Evolutionary conservation across 2,329 filamentous ascomycete species (phyloP).

Genomic region (Rasamsonia emersonii): DNA sequence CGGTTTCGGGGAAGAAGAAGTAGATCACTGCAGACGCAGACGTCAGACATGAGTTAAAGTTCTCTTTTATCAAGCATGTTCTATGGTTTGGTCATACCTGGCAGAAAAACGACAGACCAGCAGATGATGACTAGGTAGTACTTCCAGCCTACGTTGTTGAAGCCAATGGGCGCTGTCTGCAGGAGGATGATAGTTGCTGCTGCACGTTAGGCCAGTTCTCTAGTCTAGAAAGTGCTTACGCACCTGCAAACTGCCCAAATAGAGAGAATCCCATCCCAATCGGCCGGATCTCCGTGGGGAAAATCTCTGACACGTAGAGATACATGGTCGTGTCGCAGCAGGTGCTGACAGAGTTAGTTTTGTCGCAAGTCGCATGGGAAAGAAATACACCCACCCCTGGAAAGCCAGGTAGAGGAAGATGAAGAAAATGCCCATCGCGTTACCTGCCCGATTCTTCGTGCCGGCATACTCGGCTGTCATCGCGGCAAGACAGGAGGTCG

Average conservation of each 20-base stretch:
- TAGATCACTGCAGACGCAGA: slow-evolving; percentile 28
- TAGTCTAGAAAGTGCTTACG: slow-evolving; percentile 1
- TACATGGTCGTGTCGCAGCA: slow-evolving; percentile 42
- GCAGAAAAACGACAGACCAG: slow-evolving; percentile 37
- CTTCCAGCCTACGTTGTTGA: slow-evolving; percentile 41
- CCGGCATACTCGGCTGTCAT: slow-evolving; percentile 31
- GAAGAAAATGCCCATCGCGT: slow-evolving; percentile 33
- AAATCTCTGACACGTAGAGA: slow-evolving; percentile 39
- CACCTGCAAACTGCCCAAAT: slow-evolving; percentile 41
- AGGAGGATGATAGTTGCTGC: slow-evolving; percentile 40
- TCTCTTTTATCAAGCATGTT: too few species aligned
- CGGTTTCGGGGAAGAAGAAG: slow-evolving; percentile 38
- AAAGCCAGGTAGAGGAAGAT: slow-evolving; percentile 42
- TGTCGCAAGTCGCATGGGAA: too few species aligned
- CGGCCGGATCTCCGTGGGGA: slow-evolving; percentile 42
- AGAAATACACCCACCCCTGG: slow-evolving; percentile 38
- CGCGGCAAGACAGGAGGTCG: slow-evolving; percentile 32
- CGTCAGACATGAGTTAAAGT: slow-evolving; percentile 5
- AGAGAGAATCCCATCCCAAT: slow-evolving; percentile 46
- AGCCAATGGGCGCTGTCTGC: slow-evolving; percentile 38
- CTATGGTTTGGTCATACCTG: slow-evolving; percentile 17
- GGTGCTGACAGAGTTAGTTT: too few species aligned
- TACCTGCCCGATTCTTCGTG: slow-evolving; percentile 33
- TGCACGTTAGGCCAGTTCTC: slow-evolving; percentile 1
- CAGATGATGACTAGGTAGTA: slow-evolving; percentile 42